Evolutionary conservation across 1,284 basidiomycete genomes (phyloP).

Genomic region (Stygiomarasmius scandens): DNA sequence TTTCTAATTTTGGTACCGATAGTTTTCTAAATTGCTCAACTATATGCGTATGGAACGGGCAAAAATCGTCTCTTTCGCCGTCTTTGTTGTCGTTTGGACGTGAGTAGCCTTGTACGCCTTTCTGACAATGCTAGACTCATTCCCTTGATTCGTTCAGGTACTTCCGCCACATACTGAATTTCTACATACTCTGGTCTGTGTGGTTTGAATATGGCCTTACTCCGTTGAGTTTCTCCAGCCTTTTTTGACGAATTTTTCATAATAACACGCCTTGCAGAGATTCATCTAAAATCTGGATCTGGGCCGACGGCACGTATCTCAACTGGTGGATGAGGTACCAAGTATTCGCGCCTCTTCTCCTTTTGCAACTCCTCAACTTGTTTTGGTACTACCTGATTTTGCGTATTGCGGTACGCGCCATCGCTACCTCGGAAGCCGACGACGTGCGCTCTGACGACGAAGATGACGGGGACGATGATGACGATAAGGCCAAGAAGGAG

Average conservation of each 20-base stretch:
- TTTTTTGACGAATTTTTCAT: neutral
- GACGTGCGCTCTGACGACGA: conserved; percentile 73
- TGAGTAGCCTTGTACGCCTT: conserved; percentile 42
- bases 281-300: conserved; percentile 60
- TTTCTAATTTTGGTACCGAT: neutral
- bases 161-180: conserved; percentile 93
- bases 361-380: conserved; percentile 83
- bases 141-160: conserved; percentile 60
- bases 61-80: conserved; percentile 67
- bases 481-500: conserved; percentile 37
- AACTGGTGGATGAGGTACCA: conserved; percentile 82
- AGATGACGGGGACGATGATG: conserved; percentile 51
- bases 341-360: conserved; percentile 73
- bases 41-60: conserved; percentile 74
- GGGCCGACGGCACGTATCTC: conserved; percentile 72
- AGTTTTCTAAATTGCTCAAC: conserved; percentile 87
- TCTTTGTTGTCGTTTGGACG: conserved; percentile 84
- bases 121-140: neutral
- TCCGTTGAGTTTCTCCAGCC: conserved; percentile 59
- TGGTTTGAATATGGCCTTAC: conserved; percentile 81
- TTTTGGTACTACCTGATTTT: conserved; percentile 90
- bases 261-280: conserved; percentile 43
- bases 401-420: conserved; percentile 58
- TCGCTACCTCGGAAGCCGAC: conserved; percentile 36
- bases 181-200: conserved; percentile 87